Percentiles rank a stretch among this genome's conserved stretches.
Conservation (phyloP, 495 filamentous ascomycete species). For the Penicillium malachiteum region DNA sequence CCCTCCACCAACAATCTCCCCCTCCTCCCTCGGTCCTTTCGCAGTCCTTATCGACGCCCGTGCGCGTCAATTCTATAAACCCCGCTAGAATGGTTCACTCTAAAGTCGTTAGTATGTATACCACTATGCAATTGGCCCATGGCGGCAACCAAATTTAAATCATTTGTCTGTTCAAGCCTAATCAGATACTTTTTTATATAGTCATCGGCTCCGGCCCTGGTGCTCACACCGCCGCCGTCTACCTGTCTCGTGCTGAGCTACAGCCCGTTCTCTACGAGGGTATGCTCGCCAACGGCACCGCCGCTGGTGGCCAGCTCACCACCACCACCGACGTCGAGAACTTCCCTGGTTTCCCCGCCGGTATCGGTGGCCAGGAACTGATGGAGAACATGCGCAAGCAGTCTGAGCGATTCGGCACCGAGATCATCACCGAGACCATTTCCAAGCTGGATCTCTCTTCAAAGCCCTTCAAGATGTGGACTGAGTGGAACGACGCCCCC, state of each 20-base stretch:
- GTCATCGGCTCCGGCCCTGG: conserved; percentile 92
- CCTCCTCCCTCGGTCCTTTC: conserved; percentile 38
- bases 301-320: conserved; percentile 92
- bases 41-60: conserved; percentile 39
- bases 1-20: conserved; percentile 57
- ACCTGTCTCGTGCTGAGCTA: conserved; percentile 90
- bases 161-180: conserved; percentile 6
- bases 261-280: conserved; percentile 91
- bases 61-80: conserved; percentile 39
- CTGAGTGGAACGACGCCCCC: conserved; percentile 74
- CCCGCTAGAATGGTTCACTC: conserved; percentile 66
- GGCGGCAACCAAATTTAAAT: not conserved
- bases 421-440: conserved; percentile 90
- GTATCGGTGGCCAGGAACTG: conserved; percentile 78
- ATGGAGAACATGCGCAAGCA: conserved; percentile 97
- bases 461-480: conserved; percentile 89
- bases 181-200: conserved; percentile 17
- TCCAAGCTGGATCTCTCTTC: conserved; percentile 79
- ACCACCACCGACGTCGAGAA: conserved; percentile 99
- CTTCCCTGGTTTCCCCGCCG: conserved; percentile 89
- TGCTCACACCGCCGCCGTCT: conserved; percentile 95
- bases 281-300: conserved; percentile 95
- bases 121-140: not conserved
- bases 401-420: conserved; percentile 85
- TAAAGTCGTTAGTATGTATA: conserved; percentile 71